Evolutionary conservation across 768 basidiomycete genomes (phyloP), one percentile per base, ranked within the genome.

Genomic region (Lactarius vividus): DNA sequence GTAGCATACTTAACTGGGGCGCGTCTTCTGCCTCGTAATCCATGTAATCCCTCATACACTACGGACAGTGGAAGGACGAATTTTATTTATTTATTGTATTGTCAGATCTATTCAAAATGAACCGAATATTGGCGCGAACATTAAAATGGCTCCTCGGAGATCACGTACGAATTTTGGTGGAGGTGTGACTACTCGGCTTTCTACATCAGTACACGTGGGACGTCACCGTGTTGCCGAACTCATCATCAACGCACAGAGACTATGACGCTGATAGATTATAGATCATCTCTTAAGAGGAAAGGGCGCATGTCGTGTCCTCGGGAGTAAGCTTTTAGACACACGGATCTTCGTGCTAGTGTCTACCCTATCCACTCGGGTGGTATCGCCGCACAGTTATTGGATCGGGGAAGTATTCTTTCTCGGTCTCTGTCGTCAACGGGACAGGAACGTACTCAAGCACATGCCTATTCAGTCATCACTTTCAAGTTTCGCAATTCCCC

Each of bases 81-180:
- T 31, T n/a, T 35, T 54, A n/a, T 55, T 57, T n/a, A n/a, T 66
- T 62, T 46, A 53, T 23, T 66, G 6, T 55, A 53, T 23, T 62
- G 3, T 33, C 58, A 54, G 6, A n/a, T 54, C 39, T 26, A 13
- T 58, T 46, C 57, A 35, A 26, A 20, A 16, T 26, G 29, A 20
- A 39, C 18, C 37, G 29, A 40, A 58, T 46, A 46, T 55, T 33
- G 54, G 8, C 28, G 39, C 42, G 18, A n/a, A 18, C 31, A 11
- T 39, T 37, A 15, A 52, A 35, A 55, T 55, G 2, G n/a, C 39
- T 18, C 56, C 46, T 53, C 57, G 65, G 65, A 59, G 28, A 66
- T 58, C 15, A n/a, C 33, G 28, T 26, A 42, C 37, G 2, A 39
- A 61, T 46, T 29, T 57, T 2, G 49, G 49, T 8, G 55, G 46